Evolutionary conservation across 2,329 filamentous ascomycete genomes (phyloP).

Genomic region (Aspergillus ruber): DNA sequence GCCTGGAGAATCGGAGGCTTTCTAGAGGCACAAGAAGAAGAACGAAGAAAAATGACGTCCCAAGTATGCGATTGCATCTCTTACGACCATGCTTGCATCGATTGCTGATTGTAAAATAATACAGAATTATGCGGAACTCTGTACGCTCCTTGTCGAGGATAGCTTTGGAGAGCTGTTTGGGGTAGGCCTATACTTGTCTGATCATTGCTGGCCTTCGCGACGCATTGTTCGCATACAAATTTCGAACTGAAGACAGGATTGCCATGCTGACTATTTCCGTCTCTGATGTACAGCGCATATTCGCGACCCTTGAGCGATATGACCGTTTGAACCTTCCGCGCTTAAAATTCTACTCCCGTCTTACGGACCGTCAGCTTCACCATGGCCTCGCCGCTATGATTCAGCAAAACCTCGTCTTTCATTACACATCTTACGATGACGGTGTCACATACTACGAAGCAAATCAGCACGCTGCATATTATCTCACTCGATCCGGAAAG

Average conservation of each 20-base stretch:
- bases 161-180: constrained; percentile 86
- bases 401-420: constrained; percentile 79
- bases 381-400: constrained; percentile 78
- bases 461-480: constrained; percentile 73
- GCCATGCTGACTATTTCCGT: constrained; percentile 5
- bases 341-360: constrained; percentile 64
- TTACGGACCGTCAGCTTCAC: constrained; percentile 68
- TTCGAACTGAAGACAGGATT: constrained; percentile 2
- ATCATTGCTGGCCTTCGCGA: constrained; percentile 2
- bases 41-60: constrained; percentile 38
- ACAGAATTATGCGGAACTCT: constrained; percentile 75
- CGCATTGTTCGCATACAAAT: background rate
- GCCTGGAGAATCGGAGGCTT: constrained; percentile 63
- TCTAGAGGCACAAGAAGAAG: constrained; percentile 54
- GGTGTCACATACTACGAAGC: constrained; percentile 73
- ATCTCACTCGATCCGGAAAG: constrained; percentile 72
- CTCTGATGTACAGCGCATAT: constrained; percentile 61
- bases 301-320: constrained; percentile 67
- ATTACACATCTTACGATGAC: constrained; percentile 58
- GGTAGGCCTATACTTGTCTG: constrained; percentile 50
- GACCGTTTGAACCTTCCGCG: constrained; percentile 68
- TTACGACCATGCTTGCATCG: constrained; percentile 15
- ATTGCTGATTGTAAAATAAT: constrained; percentile 17
- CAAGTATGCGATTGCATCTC: constrained; percentile 43
- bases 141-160: constrained; percentile 80